A percentile compares a stretch with the other conserved stretches of the same genome.
These are phyloP conservation scores for Camelina sativa DNA, from an alignment of 345 rosid genomes.

Conservation along the genomic window DNA sequence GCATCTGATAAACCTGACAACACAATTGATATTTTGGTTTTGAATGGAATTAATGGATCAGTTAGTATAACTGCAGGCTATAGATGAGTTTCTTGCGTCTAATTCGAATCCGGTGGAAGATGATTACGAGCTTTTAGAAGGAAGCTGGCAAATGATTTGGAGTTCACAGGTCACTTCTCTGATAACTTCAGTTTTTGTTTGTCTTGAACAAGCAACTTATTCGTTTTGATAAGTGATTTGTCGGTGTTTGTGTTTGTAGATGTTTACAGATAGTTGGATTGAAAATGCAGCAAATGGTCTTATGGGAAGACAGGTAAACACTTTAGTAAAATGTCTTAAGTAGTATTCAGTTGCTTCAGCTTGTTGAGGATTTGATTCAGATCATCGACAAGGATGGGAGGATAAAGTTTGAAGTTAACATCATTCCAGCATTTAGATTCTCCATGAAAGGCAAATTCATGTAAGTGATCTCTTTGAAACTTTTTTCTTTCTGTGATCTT, in stretches of 20 bases:
- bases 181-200: neutral
- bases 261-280: constrained; percentile 92
- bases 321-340: neutral
- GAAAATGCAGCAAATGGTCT: constrained; percentile 95
- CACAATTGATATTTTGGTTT: neutral
- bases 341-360: constrained; percentile 4
- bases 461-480: constrained; percentile 50
- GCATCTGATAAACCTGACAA: constrained; percentile 11
- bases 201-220: neutral
- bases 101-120: constrained; percentile 44
- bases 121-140: constrained; percentile 69
- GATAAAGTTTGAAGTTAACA: constrained; percentile 71
- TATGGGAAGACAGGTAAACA: constrained; percentile 84
- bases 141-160: constrained; percentile 98
- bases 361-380: constrained; percentile 44
- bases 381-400: constrained; percentile 64
- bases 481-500: neutral
- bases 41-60: constrained; percentile 17
- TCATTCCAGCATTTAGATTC: constrained; percentile 77
- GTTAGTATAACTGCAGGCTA: constrained; percentile 56
- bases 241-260: constrained; percentile 47
- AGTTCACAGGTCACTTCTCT: constrained; percentile 76
- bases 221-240: neutral
- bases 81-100: constrained; percentile 59
- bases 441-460: constrained; percentile 74